A percentile compares a stretch with the other conserved stretches of the same genome.
phyloP scores from a whole-genome alignment of 768 basidiomycete genomes.

The Ramaria sp. region DNA sequence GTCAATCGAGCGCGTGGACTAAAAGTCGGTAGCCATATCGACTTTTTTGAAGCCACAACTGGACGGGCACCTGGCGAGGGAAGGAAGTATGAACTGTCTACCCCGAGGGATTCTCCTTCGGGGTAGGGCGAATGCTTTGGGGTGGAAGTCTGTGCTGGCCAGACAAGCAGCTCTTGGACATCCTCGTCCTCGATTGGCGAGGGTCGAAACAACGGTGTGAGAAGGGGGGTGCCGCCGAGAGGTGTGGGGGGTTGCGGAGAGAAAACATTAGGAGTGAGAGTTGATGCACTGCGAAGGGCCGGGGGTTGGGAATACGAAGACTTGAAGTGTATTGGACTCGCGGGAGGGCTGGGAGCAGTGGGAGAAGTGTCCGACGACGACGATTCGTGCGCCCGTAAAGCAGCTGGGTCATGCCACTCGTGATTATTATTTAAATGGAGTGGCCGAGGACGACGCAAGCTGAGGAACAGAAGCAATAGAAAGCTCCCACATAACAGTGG shows the following conservation, averaged over 20 bases:
- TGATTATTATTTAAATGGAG: not conserved
- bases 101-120: not conserved
- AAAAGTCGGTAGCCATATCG: not conserved
- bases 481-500: conserved; percentile 58
- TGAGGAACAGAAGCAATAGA: conserved; percentile 33
- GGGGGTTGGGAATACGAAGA: conserved; percentile 3
- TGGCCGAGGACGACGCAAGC: conserved; percentile 21
- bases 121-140: not conserved
- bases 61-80: not conserved
- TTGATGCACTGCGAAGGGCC: conserved; percentile 4
- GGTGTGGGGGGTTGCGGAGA: conserved; percentile 1
- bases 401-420: not conserved
- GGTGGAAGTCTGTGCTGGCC: not conserved
- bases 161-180: not conserved
- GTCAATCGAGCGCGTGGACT: not conserved
- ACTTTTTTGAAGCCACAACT: not conserved
- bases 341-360: conserved; percentile 1
- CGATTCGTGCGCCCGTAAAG: not conserved
- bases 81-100: conserved; percentile 7
- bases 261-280: not conserved
- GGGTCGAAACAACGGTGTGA: not conserved
- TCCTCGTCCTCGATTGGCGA: not conserved
- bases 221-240: conserved; percentile 6
- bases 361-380: not conserved
- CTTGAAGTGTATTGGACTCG: conserved; percentile 4